Percentiles rank a stretch among this genome's conserved stretches.
Evolutionary conservation across 1,139 yeast species (phyloP).

Genomic region (Yamadazyma diddensiae): DNA sequence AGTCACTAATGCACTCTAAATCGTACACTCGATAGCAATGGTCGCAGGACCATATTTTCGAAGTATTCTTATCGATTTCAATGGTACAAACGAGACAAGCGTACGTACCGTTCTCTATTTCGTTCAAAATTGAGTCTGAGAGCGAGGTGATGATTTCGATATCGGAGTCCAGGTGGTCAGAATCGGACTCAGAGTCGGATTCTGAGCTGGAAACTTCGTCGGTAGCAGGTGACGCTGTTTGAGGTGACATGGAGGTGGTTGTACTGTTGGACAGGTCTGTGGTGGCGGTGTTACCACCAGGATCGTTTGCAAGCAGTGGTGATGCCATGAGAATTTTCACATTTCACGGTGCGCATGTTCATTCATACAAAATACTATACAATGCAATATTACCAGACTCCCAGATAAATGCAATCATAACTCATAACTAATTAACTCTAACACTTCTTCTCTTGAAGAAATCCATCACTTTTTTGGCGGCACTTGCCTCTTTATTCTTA

Average conservation of each 20-base stretch:
- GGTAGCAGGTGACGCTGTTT: no score
- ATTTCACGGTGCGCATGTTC: no score
- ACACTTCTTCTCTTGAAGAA: constrained; percentile 78
- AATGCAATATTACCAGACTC: constrained; percentile 2
- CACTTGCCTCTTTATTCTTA: constrained; percentile 51
- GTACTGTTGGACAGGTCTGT: no score
- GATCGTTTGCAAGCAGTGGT: no score
- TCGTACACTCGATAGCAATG: constrained; percentile 79
- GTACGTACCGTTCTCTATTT: constrained; percentile 66
- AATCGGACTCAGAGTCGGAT: constrained; percentile 4
- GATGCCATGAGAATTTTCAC: no score
- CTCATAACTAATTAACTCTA: constrained; percentile 23
- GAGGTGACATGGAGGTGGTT: no score
- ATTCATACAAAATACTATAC: constrained; percentile 8
- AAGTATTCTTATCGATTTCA: constrained; percentile 59
- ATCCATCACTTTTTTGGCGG: constrained; percentile 77
- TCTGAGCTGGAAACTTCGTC: background rate
- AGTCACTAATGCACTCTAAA: constrained; percentile 71
- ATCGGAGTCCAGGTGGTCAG: constrained; percentile 3
- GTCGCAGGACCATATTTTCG: constrained; percentile 72
- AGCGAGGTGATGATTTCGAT: constrained; percentile 24
- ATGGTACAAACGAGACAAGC: constrained; percentile 82
- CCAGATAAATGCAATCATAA: constrained; percentile 1
- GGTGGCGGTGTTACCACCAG: no score
- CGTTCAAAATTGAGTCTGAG: constrained; percentile 42